A percentile compares a stretch with the other conserved stretches of the same genome.
Evolutionary conservation across 805 yeast species (phyloP).

Genomic region (Ogataea pilisensis): DNA sequence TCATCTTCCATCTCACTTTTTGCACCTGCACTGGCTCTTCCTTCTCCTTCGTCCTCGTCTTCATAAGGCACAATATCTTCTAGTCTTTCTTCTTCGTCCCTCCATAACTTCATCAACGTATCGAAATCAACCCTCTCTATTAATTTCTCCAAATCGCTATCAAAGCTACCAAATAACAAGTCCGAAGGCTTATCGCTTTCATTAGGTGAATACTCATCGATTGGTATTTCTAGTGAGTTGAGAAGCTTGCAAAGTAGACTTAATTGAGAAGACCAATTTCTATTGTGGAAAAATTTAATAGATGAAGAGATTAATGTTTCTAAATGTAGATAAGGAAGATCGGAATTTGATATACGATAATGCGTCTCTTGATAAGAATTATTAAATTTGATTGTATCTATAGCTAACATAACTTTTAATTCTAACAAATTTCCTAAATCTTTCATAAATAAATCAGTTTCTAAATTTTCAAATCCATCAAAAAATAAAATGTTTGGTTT

Average conservation of each 20-base stretch:
- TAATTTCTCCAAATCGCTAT: conserved; percentile 8
- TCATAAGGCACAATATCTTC: conserved; percentile 7
- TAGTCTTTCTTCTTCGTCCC: conserved; percentile 10
- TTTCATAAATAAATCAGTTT: conserved; percentile 10
- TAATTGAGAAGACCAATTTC: conserved; percentile 18
- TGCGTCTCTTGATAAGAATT: not conserved
- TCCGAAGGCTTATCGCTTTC: conserved; percentile 9
- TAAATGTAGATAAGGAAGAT: conserved; percentile 8
- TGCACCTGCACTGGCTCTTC: not conserved
- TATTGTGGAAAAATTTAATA: conserved; percentile 14
- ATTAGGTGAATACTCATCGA: not conserved
- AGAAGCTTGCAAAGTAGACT: conserved; percentile 15
- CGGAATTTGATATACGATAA: not conserved
- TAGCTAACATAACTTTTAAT: conserved; percentile 7
- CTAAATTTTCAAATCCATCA: conserved; percentile 17
- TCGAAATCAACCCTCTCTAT: conserved; percentile 10
- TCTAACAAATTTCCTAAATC: conserved; percentile 6
- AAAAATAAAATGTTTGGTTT: conserved; percentile 14
- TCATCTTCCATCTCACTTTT: not conserved
- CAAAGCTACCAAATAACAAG: conserved; percentile 9
- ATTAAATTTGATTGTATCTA: conserved; percentile 13
- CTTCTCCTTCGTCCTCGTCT: not conserved
- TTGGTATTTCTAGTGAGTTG: conserved; percentile 8
- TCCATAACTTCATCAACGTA: conserved; percentile 13
- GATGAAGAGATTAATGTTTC: conserved; percentile 16